A percentile compares a stretch with the other conserved stretches of the same genome.
Conservation (phyloP, 129 eudicot genomes). For the Centrapalus pauciflorus region DNA sequence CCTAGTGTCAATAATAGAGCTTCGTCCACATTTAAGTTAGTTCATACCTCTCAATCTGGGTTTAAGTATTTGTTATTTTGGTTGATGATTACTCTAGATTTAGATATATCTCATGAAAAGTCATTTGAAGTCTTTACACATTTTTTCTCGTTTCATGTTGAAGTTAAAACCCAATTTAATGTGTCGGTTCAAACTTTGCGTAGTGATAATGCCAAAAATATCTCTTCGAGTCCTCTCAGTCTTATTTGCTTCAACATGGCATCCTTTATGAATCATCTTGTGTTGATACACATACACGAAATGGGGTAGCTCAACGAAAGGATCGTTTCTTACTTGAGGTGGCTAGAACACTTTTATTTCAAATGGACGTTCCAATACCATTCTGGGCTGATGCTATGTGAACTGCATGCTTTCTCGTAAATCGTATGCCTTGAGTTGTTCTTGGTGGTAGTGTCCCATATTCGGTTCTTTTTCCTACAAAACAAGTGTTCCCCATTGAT, state of each 20-base stretch:
- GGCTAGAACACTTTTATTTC: background rate
- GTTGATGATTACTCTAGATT: too few relatives aligned
- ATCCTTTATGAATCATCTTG: background rate
- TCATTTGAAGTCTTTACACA: too few relatives aligned
- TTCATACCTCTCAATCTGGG: too few relatives aligned
- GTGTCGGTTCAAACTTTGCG: background rate
- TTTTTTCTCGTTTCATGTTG: too few relatives aligned
- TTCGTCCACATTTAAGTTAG: too few relatives aligned
- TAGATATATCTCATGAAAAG: too few relatives aligned
- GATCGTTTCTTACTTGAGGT: conserved; percentile 1
- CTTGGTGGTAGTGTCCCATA: background rate
- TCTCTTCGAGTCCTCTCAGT: background rate
- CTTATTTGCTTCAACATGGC: background rate
- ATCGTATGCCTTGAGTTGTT: background rate
- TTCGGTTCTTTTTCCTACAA: background rate
- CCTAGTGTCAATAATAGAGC: too few relatives aligned
- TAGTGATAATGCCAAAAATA: background rate
- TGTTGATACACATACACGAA: background rate
- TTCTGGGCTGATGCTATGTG: background rate
- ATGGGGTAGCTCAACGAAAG: background rate
- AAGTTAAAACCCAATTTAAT: too few relatives aligned
- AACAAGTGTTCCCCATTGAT: background rate
- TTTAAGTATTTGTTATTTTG: too few relatives aligned
- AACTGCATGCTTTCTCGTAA: background rate
- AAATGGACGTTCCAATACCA: background rate